Base-by-base conservation (phyloP, 169 alveolate genomes). In the Toxoplasma gondii region DNA sequence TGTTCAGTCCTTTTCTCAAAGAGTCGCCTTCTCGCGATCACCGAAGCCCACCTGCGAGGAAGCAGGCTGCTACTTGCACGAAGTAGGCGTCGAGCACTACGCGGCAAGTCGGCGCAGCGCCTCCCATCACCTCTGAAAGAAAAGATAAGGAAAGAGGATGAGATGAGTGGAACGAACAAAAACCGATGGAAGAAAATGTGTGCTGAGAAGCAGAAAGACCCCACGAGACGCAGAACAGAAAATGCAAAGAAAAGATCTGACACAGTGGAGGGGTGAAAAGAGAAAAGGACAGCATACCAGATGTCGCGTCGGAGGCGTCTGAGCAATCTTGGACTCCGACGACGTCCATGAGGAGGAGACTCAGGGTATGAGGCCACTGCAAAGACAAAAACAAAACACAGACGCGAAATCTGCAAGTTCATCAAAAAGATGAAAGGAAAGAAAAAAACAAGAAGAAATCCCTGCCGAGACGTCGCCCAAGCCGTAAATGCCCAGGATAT, bases 331-430 rank as follows among this genome's bases (percentile, higher is more conserved):
- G 91, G 17, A 84, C 45, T 31, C 78, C 9, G 27, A 49, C 45
- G 45, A 9, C 17, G 54, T 88, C 93, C 93, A 88, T 88, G 31
- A 88, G 83, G 38, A 38, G 70, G n/a, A 88, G 84, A 38, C 81
- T 88, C 38, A 88, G 83, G 83, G 83, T 88, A 44, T 43, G 4
- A n/a, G 93, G 82, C 93, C 93, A 88, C 93, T 88, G 83, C 44
- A 36, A 29, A 19, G 7, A 29, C 7, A 0, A 5, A 22, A 41
- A 81, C 31, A 38, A 9, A 81, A 53, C 2, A 10, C 29, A 22
- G 34, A 36, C 88, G 58, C 64, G 58, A 81, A 1, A 12, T 19
- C 34, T 1, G 7, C n/a, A 16, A 64, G 67, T 12, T 19, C 9
- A 19, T 53, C 67, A 53, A 19, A 53, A 19, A 53, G 67, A 53